phyloP scores from a whole-genome alignment of 2,329 filamentous ascomycete species.

The Daldinia sp. region DNA sequence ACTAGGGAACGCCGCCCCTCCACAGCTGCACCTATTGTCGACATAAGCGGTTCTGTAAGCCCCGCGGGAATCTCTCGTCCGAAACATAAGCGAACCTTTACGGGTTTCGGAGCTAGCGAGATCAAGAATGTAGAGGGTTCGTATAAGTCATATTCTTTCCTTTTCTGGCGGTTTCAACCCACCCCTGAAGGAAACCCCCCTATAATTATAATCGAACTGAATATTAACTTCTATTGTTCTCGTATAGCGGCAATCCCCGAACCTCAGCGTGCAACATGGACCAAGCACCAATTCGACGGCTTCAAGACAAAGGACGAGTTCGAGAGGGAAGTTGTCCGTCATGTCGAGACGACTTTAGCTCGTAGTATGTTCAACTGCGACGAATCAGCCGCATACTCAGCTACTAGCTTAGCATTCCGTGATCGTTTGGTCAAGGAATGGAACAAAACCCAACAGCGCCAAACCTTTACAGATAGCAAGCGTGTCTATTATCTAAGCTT shows the following conservation, averaged over 20 bases:
- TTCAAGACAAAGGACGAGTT: slow-evolving; percentile 87
- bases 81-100: slow-evolving; percentile 97
- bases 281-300: slow-evolving; percentile 66
- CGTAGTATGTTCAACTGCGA: slow-evolving; percentile 98
- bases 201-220: slow-evolving; percentile 12
- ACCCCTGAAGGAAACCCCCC: background rate
- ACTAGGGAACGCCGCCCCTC: slow-evolving; percentile 82
- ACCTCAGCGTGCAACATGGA: slow-evolving; percentile 83
- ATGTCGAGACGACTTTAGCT: slow-evolving; percentile 95
- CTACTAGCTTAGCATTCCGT: slow-evolving; percentile 89
- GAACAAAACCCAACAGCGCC: slow-evolving; percentile 97
- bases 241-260: slow-evolving; percentile 79
- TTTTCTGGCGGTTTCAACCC: background rate
- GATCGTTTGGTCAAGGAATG: slow-evolving; percentile 93
- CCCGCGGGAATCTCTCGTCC: slow-evolving; percentile 85
- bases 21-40: slow-evolving; percentile 79
- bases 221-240: slow-evolving; percentile 14
- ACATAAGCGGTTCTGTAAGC: slow-evolving; percentile 86
- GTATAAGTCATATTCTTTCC: slow-evolving; percentile 29
- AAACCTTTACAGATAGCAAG: slow-evolving; percentile 91
- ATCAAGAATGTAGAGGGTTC: slow-evolving; percentile 93
- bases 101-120: slow-evolving; percentile 87
- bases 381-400: slow-evolving; percentile 90
- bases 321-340: slow-evolving; percentile 84
- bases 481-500: slow-evolving; percentile 96